Percentiles rank a stretch among this genome's conserved stretches.
Evolutionary conservation across 2,329 filamentous ascomycete genomes (phyloP).

Genomic region (Phaeomoniella chlamydospora): DNA sequence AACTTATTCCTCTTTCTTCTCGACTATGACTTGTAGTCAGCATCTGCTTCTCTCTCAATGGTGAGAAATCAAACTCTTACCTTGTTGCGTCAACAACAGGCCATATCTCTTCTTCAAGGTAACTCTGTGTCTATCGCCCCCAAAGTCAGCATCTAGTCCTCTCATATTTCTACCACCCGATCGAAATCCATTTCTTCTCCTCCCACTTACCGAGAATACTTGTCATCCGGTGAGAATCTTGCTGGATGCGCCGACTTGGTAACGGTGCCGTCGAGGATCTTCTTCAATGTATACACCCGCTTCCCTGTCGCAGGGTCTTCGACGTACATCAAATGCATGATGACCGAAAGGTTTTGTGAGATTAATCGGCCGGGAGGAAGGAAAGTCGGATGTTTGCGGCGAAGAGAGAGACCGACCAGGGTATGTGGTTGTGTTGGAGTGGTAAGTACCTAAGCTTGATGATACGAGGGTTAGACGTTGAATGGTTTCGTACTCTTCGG

Average conservation of each 20-base stretch:
- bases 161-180: no score
- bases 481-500: no score
- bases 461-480: no score
- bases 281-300: slow-evolving; percentile 66
- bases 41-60: not conserved
- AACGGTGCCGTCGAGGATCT: slow-evolving; percentile 65
- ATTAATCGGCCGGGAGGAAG: not conserved
- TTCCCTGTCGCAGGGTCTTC: slow-evolving; percentile 61
- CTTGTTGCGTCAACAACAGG: slow-evolving; percentile 71
- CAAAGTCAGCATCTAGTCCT: slow-evolving; percentile 3
- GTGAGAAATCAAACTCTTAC: slow-evolving; percentile 19
- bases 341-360: slow-evolving; percentile 7
- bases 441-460: no score
- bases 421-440: no score
- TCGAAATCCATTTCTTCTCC: not conserved
- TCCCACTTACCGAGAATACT: slow-evolving; percentile 62
- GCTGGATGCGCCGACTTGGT: slow-evolving; percentile 95
- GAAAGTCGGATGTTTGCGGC: no score
- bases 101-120: slow-evolving; percentile 90
- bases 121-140: slow-evolving; percentile 58
- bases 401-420: slow-evolving; percentile 57
- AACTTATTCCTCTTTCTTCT: slow-evolving; percentile 2
- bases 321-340: slow-evolving; percentile 74
- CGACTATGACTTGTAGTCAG: not conserved
- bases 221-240: slow-evolving; percentile 94